Evolutionary conservation across 2,329 filamentous ascomycete species (phyloP).

Genomic region (Fusarium penzigii): DNA sequence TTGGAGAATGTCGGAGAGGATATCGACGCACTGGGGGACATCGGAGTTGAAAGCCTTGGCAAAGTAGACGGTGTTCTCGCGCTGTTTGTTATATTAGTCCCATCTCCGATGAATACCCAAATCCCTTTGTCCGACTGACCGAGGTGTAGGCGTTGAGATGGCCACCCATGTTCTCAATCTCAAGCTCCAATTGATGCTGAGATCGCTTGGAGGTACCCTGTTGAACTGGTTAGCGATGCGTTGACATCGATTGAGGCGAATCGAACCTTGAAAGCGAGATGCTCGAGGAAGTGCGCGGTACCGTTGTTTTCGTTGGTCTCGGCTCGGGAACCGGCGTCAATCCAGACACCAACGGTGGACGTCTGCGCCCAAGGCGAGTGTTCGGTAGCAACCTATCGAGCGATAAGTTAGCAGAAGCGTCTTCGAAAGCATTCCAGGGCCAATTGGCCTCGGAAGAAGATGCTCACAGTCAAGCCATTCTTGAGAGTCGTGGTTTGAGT

Average conservation of each 20-base stretch:
- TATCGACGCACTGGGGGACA: conserved; percentile 94
- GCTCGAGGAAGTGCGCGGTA: conserved; percentile 99
- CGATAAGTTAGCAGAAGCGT: conserved; percentile 26
- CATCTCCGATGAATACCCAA: conserved; percentile 3
- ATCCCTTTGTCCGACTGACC: conserved; percentile 58
- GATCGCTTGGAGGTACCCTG: conserved; percentile 94
- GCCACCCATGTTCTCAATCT: conserved; percentile 99
- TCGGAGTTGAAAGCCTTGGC: conserved; percentile 99
- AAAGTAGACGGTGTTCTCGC: conserved; percentile 99
- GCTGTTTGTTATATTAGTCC: conserved; percentile 51
- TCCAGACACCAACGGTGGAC: conserved; percentile 98
- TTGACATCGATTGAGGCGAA: conserved; percentile 22
- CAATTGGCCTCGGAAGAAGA: conserved; percentile 40
- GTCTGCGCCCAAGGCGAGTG: conserved; percentile 98
- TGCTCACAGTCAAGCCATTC: conserved; percentile 90
- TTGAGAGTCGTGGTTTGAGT: conserved; percentile 95
- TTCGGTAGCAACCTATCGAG: conserved; percentile 84
- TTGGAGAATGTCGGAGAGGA: conserved; percentile 97
- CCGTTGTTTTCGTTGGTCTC: conserved; percentile 99
- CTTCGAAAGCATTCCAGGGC: conserved; percentile 23
- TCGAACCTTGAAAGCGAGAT: conserved; percentile 97
- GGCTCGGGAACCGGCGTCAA: conserved; percentile 96
- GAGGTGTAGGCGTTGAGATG: conserved; percentile 99
- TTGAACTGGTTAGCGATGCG: conserved; percentile 17
- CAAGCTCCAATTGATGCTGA: conserved; percentile 96